Conservation (phyloP, 2,329 filamentous ascomycete genomes). For the Penicillium sclerotiorum region DNA sequence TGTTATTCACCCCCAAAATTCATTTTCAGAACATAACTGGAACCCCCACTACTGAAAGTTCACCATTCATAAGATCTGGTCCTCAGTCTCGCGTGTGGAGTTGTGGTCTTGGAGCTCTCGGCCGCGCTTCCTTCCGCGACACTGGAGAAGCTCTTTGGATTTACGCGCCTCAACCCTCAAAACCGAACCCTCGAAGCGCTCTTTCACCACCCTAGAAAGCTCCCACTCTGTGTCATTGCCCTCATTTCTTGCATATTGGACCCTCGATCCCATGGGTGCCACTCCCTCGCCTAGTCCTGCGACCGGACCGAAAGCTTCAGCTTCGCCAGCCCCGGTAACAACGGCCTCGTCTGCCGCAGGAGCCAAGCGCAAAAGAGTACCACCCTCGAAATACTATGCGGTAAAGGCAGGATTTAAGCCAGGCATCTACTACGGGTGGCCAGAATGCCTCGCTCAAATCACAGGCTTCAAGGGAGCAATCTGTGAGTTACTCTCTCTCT, state of each 20-base stretch:
- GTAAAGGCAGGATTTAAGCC: slow-evolving; percentile 63
- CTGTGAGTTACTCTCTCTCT: slow-evolving; percentile 57
- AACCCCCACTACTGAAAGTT: no score
- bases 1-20: background rate
- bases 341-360: slow-evolving; percentile 42
- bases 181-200: background rate
- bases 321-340: slow-evolving; percentile 28
- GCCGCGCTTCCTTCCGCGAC: slow-evolving; percentile 24
- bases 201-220: background rate
- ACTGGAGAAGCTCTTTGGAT: slow-evolving; percentile 12
- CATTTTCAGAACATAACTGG: no score
- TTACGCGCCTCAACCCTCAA: slow-evolving; percentile 13
- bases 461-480: slow-evolving; percentile 66
- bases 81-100: slow-evolving; percentile 30
- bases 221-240: background rate
- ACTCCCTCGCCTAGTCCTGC: slow-evolving; percentile 41
- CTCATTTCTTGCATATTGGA: background rate
- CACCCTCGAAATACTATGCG: slow-evolving; percentile 63
- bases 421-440: slow-evolving; percentile 66
- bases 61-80: background rate
- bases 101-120: slow-evolving; percentile 28
- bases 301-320: slow-evolving; percentile 30
- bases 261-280: slow-evolving; percentile 28
- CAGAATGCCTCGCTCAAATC: slow-evolving; percentile 63
- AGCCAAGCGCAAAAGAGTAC: slow-evolving; percentile 59